Base-by-base conservation (phyloP, 441 rosid species). In the Breynia disticha region DNA sequence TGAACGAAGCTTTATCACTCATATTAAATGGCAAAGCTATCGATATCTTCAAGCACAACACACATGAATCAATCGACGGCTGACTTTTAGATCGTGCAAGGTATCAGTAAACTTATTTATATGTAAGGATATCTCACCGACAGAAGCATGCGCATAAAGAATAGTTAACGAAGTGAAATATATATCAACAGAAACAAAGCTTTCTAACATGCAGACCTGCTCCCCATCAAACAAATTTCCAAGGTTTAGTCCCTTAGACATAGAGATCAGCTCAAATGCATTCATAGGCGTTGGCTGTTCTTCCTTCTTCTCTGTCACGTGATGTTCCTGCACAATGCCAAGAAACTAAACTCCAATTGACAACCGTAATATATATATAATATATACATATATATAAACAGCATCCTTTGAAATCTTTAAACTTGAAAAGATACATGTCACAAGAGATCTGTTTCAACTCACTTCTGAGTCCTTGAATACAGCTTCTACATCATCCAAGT, bases 381-480 rank as follows among this genome's bases (percentile, higher is more conserved):
- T n/a, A n/a, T n/a, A n/a, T n/a, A n/a, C 17, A 9, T 32, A 16
- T 3, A 52, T 32, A 52, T 14, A 8, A 4, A 15, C n/a, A 28
- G 35, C 35, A 28, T 28, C 35, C 8, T 28, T 24, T 28, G 0
- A 28, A 28, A 28, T 4, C 35, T 3, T 4, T 47, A 18, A 16
- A 18, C 49, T 46, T 17, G 49, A 19, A 46, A n/a, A 45, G n/a
- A 45, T 7, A 15, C 48, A 5, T 13, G 48, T 45, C 48, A 45
- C 4, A 22, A 28, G 8, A 28, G 4, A 28, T 28, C 7, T 28
- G 35, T 32, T 12, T 37, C n/a, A 46, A 54, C 84, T 70, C 55
- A 85, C 96, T 69, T 86, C 90, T 15, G 86, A 82, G 68, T 90
- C 95, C 72, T 73, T 83, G 46, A 90, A 90, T 71, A 90, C 96